A percentile compares a stretch with the other conserved stretches of the same genome.
Conservation (phyloP, 352 stramenopile species). For the Pythium dissotocum region DNA sequence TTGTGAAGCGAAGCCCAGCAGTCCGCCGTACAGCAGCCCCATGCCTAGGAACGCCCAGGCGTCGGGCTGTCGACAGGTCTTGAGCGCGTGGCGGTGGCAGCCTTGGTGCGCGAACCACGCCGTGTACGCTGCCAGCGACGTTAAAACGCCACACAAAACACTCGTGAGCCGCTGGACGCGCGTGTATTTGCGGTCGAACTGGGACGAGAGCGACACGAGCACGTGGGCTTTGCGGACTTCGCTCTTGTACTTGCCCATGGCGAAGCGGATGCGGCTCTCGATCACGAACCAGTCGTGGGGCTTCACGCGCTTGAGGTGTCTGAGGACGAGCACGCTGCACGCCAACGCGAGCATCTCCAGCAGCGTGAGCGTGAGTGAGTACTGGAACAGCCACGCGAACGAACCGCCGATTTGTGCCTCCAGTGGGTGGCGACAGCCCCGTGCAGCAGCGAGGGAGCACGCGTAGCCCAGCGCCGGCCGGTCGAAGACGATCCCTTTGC, state of each 20-base stretch:
- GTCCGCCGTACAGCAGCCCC: slow-evolving; percentile 57
- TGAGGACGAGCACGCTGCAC: slow-evolving; percentile 11
- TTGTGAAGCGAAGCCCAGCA: slow-evolving; percentile 46
- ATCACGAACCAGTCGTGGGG: slow-evolving; percentile 32
- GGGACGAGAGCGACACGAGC: slow-evolving; percentile 44
- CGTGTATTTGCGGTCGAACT: slow-evolving; percentile 65
- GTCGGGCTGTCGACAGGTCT: slow-evolving; percentile 58
- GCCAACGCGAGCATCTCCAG: slow-evolving; percentile 18
- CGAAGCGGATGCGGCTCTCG: slow-evolving; percentile 50
- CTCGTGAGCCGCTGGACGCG: slow-evolving; percentile 52
- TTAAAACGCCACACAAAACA: slow-evolving; percentile 44
- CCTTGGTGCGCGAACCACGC: slow-evolving; percentile 55
- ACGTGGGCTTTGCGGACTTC: slow-evolving; percentile 47
- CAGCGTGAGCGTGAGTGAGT: slow-evolving; percentile 15
- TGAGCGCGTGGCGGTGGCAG: slow-evolving; percentile 59
- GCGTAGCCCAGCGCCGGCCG: slow-evolving; percentile 22
- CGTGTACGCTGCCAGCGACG: slow-evolving; percentile 49
- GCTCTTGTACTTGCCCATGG: slow-evolving; percentile 47
- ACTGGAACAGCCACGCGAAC: slow-evolving; percentile 22
- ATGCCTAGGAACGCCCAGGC: slow-evolving; percentile 46
- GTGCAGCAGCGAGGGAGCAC: slow-evolving; percentile 21
- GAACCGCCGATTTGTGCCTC: slow-evolving; percentile 22
- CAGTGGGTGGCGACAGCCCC: slow-evolving; percentile 26
- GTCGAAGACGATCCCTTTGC: slow-evolving; percentile 27
- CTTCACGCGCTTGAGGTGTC: slow-evolving; percentile 6